Percentiles rank a stretch among this genome's conserved stretches.
Conservation (phyloP, 1,139 yeast species). For the Magnusiomyces tetraspermus region DNA sequence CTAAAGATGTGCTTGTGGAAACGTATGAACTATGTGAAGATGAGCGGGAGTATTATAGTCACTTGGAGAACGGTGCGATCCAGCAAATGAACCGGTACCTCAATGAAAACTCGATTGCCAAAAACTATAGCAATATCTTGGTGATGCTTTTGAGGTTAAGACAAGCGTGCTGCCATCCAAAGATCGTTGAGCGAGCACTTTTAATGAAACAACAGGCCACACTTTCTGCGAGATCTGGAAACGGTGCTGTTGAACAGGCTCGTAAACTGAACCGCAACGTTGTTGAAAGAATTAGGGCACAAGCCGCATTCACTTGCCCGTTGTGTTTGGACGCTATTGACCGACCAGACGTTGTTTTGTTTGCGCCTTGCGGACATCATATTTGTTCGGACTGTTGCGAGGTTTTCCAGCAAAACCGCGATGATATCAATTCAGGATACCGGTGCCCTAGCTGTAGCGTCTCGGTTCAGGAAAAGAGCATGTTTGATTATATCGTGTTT, state of each 20-base stretch:
- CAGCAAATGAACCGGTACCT: slow-evolving; percentile 47
- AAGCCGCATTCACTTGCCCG: slow-evolving; percentile 48
- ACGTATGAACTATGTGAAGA: slow-evolving; percentile 48
- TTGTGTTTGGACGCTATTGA: slow-evolving; percentile 56
- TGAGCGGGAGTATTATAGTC: slow-evolving; percentile 44
- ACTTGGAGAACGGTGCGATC: slow-evolving; percentile 52
- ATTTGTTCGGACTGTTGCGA: slow-evolving; percentile 28
- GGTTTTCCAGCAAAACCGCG: slow-evolving; percentile 15
- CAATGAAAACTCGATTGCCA: slow-evolving; percentile 26
- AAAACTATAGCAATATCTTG: slow-evolving; percentile 50
- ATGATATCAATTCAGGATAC: slow-evolving; percentile 16
- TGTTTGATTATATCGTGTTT: slow-evolving; percentile 24
- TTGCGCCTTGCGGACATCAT: slow-evolving; percentile 29
- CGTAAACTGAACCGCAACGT: slow-evolving; percentile 17
- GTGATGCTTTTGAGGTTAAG: slow-evolving; percentile 69
- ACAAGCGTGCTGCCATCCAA: slow-evolving; percentile 85
- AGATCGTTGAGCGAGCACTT: slow-evolving; percentile 58
- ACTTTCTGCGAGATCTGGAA: slow-evolving; percentile 14
- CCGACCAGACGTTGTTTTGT: slow-evolving; percentile 34
- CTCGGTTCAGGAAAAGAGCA: slow-evolving; percentile 16
- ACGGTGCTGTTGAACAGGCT: slow-evolving; percentile 17
- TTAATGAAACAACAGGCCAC: slow-evolving; percentile 9
- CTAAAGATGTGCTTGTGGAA: slow-evolving; percentile 44
- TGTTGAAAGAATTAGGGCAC: slow-evolving; percentile 17
- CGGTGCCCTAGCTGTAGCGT: slow-evolving; percentile 23